Evolutionary conservation across 106 monocot genomes (phyloP).

Genomic region (Xerophyta viscosa): DNA sequence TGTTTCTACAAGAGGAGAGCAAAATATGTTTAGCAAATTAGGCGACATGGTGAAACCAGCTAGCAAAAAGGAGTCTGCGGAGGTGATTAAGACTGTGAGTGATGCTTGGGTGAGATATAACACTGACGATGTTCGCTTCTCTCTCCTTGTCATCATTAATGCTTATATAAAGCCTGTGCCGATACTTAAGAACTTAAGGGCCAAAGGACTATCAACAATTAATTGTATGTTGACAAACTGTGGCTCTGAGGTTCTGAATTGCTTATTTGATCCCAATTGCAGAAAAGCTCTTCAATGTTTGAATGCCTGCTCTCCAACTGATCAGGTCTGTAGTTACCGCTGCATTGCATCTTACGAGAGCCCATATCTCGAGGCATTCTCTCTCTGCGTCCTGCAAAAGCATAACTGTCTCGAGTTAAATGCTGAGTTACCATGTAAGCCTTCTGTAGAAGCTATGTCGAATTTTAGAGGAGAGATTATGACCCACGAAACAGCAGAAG

Average conservation of each 20-base stretch:
- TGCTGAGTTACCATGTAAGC: slow-evolving; percentile 72
- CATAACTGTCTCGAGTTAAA: slow-evolving; percentile 83
- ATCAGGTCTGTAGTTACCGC: slow-evolving; percentile 89
- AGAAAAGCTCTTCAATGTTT: slow-evolving; percentile 88
- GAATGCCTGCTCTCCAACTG: slow-evolving; percentile 70
- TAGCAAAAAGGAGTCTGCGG: slow-evolving; percentile 18
- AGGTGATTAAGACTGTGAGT: slow-evolving; percentile 49
- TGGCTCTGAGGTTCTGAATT: slow-evolving; percentile 63
- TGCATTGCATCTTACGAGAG: slow-evolving; percentile 94
- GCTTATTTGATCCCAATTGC: slow-evolving; percentile 85
- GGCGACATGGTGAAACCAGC: slow-evolving; percentile 4
- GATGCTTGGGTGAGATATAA: slow-evolving; percentile 87
- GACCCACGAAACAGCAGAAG: slow-evolving; percentile 84
- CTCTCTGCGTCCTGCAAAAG: slow-evolving; percentile 83
- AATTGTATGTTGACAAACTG: slow-evolving; percentile 89
- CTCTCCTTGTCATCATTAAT: slow-evolving; percentile 78
- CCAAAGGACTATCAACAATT: slow-evolving; percentile 84
- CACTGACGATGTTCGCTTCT: slow-evolving; percentile 90
- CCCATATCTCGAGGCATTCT: slow-evolving; percentile 75
- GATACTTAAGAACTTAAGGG: slow-evolving; percentile 64
- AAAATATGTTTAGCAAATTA: slow-evolving; percentile 30
- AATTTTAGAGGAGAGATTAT: slow-evolving; percentile 53
- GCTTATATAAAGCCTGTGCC: slow-evolving; percentile 71
- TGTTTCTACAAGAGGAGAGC: slow-evolving; percentile 15
- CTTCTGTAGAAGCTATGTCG: slow-evolving; percentile 39